Conservation (phyloP, 208 protist genomes). For the Dictyostelium gargantuum region DNA sequence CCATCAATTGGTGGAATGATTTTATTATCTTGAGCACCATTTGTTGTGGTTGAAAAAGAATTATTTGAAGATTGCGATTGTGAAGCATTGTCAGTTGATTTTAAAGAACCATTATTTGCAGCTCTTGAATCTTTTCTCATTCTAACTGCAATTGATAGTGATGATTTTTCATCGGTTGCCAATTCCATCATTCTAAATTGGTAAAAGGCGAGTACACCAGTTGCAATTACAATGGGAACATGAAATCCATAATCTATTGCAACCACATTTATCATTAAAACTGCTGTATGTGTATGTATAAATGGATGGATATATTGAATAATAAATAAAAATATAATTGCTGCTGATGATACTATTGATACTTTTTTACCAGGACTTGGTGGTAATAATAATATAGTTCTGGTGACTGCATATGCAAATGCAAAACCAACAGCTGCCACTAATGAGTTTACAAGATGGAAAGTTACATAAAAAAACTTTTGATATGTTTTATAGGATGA, state of each 20-base stretch:
- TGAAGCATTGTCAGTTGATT: too few species aligned
- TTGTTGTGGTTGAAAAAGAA: too few species aligned
- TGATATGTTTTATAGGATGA: background rate
- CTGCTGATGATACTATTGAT: background rate
- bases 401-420: background rate
- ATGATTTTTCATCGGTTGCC: constrained; percentile 6
- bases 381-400: background rate
- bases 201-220: constrained; percentile 8
- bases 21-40: too few species aligned
- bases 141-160: background rate
- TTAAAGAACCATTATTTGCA: background rate
- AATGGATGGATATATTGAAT: constrained; percentile 31
- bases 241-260: constrained; percentile 13
- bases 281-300: background rate
- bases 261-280: background rate
- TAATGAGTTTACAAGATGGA: background rate
- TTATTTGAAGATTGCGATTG: too few species aligned
- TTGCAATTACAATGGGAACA: constrained; percentile 33
- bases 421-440: background rate
- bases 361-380: background rate
- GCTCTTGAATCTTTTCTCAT: background rate
- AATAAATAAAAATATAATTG: constrained; percentile 14
- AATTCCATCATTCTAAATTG: constrained; percentile 45
- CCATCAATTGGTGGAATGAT: too few species aligned
- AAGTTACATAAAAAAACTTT: constrained; percentile 14